phyloP scores from a whole-genome alignment of 257 asterid species.

The Misopates orontium region DNA sequence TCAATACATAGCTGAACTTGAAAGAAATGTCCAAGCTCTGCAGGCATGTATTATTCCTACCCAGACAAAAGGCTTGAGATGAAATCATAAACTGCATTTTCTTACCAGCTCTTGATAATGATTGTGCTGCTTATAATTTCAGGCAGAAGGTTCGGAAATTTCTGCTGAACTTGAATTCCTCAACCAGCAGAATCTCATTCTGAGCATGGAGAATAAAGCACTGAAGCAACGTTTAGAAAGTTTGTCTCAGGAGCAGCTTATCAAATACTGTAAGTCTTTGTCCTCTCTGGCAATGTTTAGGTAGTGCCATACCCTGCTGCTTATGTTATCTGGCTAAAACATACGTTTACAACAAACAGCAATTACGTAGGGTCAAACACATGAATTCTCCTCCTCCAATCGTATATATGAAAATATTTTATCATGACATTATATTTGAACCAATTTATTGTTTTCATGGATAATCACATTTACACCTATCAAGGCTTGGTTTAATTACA shows the following conservation, averaged over 20 bases:
- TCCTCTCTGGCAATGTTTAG: conserved; percentile 15
- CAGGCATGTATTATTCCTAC: conserved; percentile 63
- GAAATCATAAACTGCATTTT: conserved; percentile 10
- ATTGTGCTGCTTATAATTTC: conserved; percentile 29
- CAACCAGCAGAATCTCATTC: conserved; percentile 84
- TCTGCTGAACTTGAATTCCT: conserved; percentile 91
- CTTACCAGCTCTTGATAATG: conserved; percentile 26
- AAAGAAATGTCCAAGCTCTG: conserved; percentile 84
- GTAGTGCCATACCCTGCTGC: too few relatives aligned
- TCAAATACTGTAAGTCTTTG: conserved; percentile 69
- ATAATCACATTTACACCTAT: too few relatives aligned
- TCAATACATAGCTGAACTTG: conserved; percentile 95
- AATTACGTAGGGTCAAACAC: too few relatives aligned
- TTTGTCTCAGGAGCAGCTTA: conserved; percentile 85
- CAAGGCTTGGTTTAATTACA: too few relatives aligned
- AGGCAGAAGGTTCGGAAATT: conserved; percentile 87
- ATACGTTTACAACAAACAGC: too few relatives aligned
- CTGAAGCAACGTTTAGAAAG: conserved; percentile 84
- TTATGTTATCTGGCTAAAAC: too few relatives aligned
- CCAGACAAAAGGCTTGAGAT: conserved; percentile 17
- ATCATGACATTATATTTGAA: too few relatives aligned
- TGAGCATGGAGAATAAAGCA: conserved; percentile 91
- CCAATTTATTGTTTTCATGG: too few relatives aligned
- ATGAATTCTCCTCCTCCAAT: too few relatives aligned
- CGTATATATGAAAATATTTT: too few relatives aligned